Evolutionary conservation across 352 stramenopile species (phyloP).

Genomic region (Stephanocyclus meneghinianus): DNA sequence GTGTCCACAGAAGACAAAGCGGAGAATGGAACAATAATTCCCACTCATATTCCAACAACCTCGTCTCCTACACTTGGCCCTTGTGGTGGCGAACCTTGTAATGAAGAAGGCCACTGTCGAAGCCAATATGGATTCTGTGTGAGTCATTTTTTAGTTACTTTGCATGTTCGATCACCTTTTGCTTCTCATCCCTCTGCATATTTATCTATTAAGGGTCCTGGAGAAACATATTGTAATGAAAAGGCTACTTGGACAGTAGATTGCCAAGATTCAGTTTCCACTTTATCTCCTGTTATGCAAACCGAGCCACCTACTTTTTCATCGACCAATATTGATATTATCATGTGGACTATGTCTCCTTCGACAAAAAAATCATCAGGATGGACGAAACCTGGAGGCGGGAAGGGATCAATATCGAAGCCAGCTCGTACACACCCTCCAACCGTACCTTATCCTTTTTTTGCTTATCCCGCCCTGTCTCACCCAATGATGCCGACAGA

Average conservation of each 20-base stretch:
- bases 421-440: constrained; percentile 25
- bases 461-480: constrained; percentile 5
- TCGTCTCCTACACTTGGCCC: constrained; percentile 32
- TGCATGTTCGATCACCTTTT: neutral
- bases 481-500: constrained; percentile 1
- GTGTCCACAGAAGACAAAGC: neutral
- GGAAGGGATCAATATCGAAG: constrained; percentile 15
- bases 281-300: constrained; percentile 3
- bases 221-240: constrained; percentile 46
- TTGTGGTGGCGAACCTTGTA: constrained; percentile 37
- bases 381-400: constrained; percentile 24
- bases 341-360: constrained; percentile 4
- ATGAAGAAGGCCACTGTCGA: constrained; percentile 40
- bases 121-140: constrained; percentile 51
- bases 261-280: constrained; percentile 28
- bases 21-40: constrained; percentile 8
- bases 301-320: constrained; percentile 2
- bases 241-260: constrained; percentile 46
- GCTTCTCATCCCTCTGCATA: neutral
- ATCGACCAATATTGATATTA: constrained; percentile 5
- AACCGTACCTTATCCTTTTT: constrained; percentile 19
- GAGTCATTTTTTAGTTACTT: neutral
- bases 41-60: constrained; percentile 14
- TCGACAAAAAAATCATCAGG: constrained; percentile 11
- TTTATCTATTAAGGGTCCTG: constrained; percentile 23